These are phyloP conservation scores for Hordeum marinum DNA, from an alignment of 176 grass and related monocot genomes.

Conservation along the genomic window DNA sequence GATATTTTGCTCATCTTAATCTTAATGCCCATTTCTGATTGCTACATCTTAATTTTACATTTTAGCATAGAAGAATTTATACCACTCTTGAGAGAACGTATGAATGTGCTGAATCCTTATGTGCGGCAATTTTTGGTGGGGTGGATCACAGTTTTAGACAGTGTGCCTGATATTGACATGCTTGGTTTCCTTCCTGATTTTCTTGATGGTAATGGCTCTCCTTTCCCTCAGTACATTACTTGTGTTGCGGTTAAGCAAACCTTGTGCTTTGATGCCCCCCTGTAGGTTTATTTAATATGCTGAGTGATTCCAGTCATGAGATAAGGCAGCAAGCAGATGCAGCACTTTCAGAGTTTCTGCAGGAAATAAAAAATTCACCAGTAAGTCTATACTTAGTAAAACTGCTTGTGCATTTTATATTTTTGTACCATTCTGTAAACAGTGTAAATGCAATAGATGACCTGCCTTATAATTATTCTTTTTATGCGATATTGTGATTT, in stretches of 20 bases:
- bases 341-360: constrained; percentile 97
- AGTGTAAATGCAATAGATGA: not conserved
- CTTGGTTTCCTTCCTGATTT: constrained; percentile 99
- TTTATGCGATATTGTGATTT: not conserved
- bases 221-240: constrained; percentile 16
- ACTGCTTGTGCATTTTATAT: not conserved
- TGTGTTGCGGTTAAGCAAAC: constrained; percentile 15
- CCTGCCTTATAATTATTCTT: not conserved
- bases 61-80: constrained; percentile 99
- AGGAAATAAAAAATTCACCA: constrained; percentile 99
- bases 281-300: constrained; percentile 98
- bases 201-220: constrained; percentile 81
- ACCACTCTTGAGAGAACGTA: constrained; percentile 96
- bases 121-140: constrained; percentile 99
- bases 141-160: constrained; percentile 98
- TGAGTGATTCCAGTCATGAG: constrained; percentile 94
- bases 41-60: constrained; percentile 21
- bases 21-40: constrained; percentile 25
- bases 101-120: constrained; percentile 98
- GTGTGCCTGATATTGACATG: constrained; percentile 99
- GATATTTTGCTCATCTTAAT: constrained; percentile 24
- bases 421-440: constrained; percentile 7
- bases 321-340: constrained; percentile 97
- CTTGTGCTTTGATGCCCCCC: not conserved
- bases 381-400: constrained; percentile 50